Evolutionary conservation across 768 basidiomycete species (phyloP), one percentile per base, ranked within the genome.

Genomic region (Suillus decipiens): DNA sequence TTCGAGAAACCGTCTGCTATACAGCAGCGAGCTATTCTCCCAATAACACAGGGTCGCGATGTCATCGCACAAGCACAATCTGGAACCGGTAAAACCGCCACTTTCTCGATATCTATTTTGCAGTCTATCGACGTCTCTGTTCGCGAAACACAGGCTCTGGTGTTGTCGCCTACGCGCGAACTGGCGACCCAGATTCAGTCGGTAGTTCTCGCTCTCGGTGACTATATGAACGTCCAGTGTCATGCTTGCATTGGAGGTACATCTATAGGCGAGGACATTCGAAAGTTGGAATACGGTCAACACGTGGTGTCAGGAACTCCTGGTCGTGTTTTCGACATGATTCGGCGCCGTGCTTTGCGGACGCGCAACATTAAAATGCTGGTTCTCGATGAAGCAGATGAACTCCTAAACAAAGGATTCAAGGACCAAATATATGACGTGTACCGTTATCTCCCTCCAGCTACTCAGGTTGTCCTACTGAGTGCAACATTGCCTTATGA

Each of bases 401-500:
- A 98, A 75, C 81, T 99, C 63, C 84, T 99, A 66, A 95, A 95
- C 82, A 96, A 95, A 78, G 96, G 96, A 24, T 98, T 99, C 89
- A 96, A 95, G 79, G 96, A 99, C 76, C 95, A 98, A 79, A 98
- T 98, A 73, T 98, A 98, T 80, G 96, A 99, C 77, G 93, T 98
- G 64, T 98, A 97, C 78, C 92, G 95, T 66, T 96, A 96, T 75
- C 90, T 99, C 47, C 96, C 96, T 36, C 95, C 95, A 33, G 94
- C 94, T 59, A 98, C 95, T 6, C 96, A 99, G 77, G 96, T 99
- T 53, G 95, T 99, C 51, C 84, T 99, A 54, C 86, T 99, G 67
- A 96, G 95, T 72, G 95, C 96, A 50, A 98, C 96, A 33, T 84
- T 99, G 65, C 96, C 96, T 11, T 91, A 95, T 75, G 96, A 99